These are phyloP conservation scores for Globisporangium solare DNA, from an alignment of 352 stramenopile genomes.

Conservation along the genomic window DNA sequence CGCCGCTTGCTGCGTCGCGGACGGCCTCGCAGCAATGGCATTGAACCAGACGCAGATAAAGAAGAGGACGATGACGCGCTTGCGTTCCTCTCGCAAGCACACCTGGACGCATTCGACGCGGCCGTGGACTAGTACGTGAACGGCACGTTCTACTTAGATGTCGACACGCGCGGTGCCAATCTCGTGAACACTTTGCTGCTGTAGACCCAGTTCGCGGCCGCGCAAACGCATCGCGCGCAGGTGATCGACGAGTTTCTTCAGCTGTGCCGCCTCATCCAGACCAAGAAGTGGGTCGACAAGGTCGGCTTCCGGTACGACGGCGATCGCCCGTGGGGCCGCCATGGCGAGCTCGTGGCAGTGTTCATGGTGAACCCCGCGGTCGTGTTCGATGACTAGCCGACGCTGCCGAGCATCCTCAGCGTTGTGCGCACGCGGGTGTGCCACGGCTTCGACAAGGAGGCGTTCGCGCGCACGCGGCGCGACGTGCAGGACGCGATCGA, in stretches of 20 bases:
- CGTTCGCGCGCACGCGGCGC: conserved; percentile 38
- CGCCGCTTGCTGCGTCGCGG: conserved; percentile 19
- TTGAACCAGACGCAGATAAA: neutral
- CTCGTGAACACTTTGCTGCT: conserved; percentile 51
- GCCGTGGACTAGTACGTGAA: conserved; percentile 64
- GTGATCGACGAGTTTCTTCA: conserved; percentile 50
- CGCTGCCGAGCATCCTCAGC: conserved; percentile 49
- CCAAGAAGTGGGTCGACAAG: conserved; percentile 73
- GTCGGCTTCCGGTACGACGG: conserved; percentile 67
- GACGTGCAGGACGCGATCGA: conserved; percentile 50
- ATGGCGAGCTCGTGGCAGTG: conserved; percentile 41
- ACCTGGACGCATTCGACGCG: conserved; percentile 45
- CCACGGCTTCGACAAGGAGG: conserved; percentile 58
- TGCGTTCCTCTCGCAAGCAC: conserved; percentile 43
- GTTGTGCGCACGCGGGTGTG: conserved; percentile 64
- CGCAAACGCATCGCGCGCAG: conserved; percentile 41
- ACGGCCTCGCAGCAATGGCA: neutral
- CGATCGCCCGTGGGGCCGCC: conserved; percentile 55
- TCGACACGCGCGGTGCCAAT: conserved; percentile 42
- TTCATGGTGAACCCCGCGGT: conserved; percentile 43
- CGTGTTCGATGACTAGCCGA: conserved; percentile 39
- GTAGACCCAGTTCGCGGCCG: conserved; percentile 41
- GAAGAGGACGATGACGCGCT: conserved; percentile 8
- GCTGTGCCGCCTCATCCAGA: conserved; percentile 48
- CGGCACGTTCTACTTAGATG: conserved; percentile 56